Conservation (phyloP, 148 eudicot genomes). For the Dysphania ambrosioides region DNA sequence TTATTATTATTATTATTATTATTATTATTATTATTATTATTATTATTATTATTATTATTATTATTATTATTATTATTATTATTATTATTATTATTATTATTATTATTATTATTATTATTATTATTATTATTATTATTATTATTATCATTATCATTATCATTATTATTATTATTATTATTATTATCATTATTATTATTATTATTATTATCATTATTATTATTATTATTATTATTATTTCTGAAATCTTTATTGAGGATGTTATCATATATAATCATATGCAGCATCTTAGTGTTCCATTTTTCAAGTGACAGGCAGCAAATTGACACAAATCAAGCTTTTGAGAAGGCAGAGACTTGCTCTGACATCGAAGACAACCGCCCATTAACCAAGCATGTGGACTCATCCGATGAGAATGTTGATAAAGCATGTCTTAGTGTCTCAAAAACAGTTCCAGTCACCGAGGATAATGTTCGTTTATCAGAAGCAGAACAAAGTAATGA, state of each 20-base stretch:
- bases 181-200: too few species aligned
- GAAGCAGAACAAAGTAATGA: constrained; percentile 44
- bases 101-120: too few species aligned
- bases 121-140: too few species aligned
- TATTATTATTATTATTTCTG: too few species aligned
- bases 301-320: constrained; percentile 59
- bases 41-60: too few species aligned
- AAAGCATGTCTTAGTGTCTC: constrained; percentile 82
- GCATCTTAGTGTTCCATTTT: constrained; percentile 1
- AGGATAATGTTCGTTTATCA: constrained; percentile 38
- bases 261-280: background rate
- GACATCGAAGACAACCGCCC: constrained; percentile 46
- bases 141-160: too few species aligned
- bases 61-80: too few species aligned
- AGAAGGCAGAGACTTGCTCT: constrained; percentile 64
- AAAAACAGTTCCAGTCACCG: constrained; percentile 49
- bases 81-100: too few species aligned
- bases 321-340: constrained; percentile 63
- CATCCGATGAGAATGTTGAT: constrained; percentile 82
- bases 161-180: too few species aligned
- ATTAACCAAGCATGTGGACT: constrained; percentile 80
- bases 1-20: too few species aligned
- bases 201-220: too few species aligned
- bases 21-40: too few species aligned
- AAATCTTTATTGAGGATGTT: background rate